Evolutionary conservation across 2,329 filamentous ascomycete genomes (phyloP).

Genomic region (Hypocrella siamensis): DNA sequence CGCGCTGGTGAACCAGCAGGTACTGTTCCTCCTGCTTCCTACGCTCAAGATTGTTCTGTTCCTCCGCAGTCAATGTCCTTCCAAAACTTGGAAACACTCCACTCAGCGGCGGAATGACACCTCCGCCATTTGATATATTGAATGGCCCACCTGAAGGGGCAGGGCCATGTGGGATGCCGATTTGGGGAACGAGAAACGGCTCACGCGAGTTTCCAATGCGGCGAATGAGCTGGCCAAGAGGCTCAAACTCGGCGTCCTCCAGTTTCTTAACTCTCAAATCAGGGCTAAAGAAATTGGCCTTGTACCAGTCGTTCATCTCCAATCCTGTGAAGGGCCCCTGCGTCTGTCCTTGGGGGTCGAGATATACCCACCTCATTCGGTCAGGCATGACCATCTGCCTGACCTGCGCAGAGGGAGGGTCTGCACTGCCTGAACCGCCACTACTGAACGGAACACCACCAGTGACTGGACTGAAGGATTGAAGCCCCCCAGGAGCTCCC

Average conservation of each 20-base stretch:
- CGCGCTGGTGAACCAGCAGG: conserved; percentile 88
- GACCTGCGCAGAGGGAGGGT: conserved; percentile 50
- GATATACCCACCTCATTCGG: conserved; percentile 96
- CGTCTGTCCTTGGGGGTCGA: conserved; percentile 80
- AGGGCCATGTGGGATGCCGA: conserved; percentile 81
- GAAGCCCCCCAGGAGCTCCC: conserved; percentile 14
- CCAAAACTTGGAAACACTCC: conserved; percentile 93
- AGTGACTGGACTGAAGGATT: conserved; percentile 19
- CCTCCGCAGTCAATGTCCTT: conserved; percentile 87
- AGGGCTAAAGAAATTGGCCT: conserved; percentile 91
- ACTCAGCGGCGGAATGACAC: conserved; percentile 75
- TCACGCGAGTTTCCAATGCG: conserved; percentile 95
- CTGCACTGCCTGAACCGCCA: conserved; percentile 19
- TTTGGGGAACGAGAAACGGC: conserved; percentile 93
- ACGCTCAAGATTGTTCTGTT: conserved; percentile 92
- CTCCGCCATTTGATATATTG: conserved; percentile 33
- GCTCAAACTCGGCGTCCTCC: conserved; percentile 89
- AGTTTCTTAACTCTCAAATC: conserved; percentile 90
- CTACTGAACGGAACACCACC: conserved; percentile 19
- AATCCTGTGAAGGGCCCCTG: conserved; percentile 92
- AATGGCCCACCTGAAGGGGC: conserved; percentile 36
- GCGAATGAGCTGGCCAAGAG: conserved; percentile 81
- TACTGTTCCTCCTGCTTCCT: conserved; percentile 98
- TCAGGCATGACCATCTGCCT: conserved; percentile 98
- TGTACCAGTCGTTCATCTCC: conserved; percentile 99